A percentile compares a stretch with the other conserved stretches of the same genome.
Conservation (phyloP, 306 rosid species). For the Astragalus glycyphyllos region DNA sequence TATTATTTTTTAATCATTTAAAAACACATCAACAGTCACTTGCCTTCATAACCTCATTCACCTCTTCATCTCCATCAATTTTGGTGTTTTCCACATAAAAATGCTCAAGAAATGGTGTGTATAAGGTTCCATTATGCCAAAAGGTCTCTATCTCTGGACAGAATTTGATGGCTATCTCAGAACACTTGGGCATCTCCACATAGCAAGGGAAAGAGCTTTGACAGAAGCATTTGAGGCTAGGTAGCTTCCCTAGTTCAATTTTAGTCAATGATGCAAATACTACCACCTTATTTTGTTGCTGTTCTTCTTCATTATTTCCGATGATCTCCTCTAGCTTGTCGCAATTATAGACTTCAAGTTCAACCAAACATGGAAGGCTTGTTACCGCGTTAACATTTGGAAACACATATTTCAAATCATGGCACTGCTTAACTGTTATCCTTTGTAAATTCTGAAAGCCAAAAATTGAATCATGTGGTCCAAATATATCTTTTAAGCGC, state of each 20-base stretch:
- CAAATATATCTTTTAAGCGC: conserved; percentile 24
- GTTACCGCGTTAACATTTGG: not conserved
- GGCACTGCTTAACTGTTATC: accelerated
- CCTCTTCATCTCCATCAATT: not conserved
- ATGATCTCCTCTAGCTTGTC: conserved; percentile 25
- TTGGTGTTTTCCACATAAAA: not conserved
- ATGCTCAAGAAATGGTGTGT: not conserved
- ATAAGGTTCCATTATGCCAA: not conserved
- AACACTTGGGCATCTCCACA: not conserved
- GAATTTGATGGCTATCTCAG: accelerated
- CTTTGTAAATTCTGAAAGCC: accelerated
- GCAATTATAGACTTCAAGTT: accelerated
- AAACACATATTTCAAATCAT: conserved; percentile 30
- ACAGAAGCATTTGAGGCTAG: not conserved
- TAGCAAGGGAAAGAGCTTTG: not conserved
- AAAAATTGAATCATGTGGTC: not conserved
- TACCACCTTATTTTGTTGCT: not conserved
- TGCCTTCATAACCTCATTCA: not conserved
- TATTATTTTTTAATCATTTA: too few species aligned
- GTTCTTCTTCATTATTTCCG: not conserved
- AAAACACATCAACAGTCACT: not conserved
- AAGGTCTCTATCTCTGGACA: not conserved
- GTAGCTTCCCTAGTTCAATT: not conserved
- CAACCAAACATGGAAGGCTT: not conserved
- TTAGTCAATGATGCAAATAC: accelerated